phyloP scores from a whole-genome alignment of 768 basidiomycete genomes.

The Gloeopeniophorella convolvens region DNA sequence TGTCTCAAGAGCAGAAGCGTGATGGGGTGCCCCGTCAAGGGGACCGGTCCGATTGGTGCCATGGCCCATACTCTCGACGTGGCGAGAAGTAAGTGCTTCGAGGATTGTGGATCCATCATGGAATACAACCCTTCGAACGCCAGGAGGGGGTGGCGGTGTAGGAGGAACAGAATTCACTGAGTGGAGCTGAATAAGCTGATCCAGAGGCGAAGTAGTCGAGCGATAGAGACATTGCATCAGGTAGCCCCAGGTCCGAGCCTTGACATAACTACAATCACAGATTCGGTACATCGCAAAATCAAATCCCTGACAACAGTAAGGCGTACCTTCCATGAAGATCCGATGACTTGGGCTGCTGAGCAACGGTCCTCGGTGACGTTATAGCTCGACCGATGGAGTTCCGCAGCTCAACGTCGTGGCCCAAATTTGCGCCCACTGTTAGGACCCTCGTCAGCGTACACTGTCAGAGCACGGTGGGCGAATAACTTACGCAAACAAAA shows the following conservation, averaged over 20 bases:
- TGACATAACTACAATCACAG: neutral
- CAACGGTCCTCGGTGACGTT: neutral
- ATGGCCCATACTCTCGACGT: too few relatives aligned
- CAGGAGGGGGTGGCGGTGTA: neutral
- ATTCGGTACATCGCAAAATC: neutral
- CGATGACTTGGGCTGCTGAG: neutral
- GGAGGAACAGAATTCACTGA: neutral
- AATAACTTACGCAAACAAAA: conserved; percentile 8
- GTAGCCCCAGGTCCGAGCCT: neutral
- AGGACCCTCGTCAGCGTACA: neutral
- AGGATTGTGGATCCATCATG: neutral
- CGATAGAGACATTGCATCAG: conserved; percentile 1
- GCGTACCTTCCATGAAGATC: conserved; percentile 3
- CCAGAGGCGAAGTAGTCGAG: conserved; percentile 1
- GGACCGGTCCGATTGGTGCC: too few relatives aligned
- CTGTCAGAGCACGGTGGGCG: neutral
- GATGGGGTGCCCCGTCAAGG: too few relatives aligned
- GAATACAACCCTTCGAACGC: neutral
- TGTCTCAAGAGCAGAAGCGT: too few relatives aligned
- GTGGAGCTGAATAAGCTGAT: conserved; percentile 4
- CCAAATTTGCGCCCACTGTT: conserved; percentile 8
- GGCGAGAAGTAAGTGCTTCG: neutral
- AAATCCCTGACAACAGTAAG: neutral
- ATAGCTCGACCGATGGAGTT: neutral
- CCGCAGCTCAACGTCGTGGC: neutral